Evolutionary conservation across 805 yeast species (phyloP).

Genomic region (Pichia phayaonensis): DNA sequence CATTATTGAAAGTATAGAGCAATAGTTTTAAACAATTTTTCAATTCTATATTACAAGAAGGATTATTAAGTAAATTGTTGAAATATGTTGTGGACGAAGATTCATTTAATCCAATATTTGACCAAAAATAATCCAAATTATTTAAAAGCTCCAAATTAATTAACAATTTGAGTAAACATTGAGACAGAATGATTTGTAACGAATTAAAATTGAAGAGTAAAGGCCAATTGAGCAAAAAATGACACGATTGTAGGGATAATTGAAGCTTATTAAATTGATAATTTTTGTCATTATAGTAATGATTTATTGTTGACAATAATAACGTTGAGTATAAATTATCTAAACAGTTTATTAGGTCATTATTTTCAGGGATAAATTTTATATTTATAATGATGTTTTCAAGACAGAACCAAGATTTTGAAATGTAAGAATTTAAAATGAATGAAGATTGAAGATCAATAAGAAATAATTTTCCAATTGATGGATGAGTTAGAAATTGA

Average conservation of each 20-base stretch:
- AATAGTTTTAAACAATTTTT: conserved; percentile 16
- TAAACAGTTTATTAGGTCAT: conserved; percentile 11
- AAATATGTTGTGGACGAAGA: conserved; percentile 8
- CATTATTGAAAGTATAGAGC: background rate
- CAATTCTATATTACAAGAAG: conserved; percentile 15
- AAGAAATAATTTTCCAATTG: conserved; percentile 15
- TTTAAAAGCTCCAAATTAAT: conserved; percentile 13
- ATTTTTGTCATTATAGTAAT: conserved; percentile 15
- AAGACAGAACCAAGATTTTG: conserved; percentile 28
- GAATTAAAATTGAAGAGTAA: conserved; percentile 18
- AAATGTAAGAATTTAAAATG: conserved; percentile 20
- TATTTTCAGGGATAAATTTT: conserved; percentile 13
- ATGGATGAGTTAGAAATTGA: conserved; percentile 21
- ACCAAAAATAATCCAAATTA: conserved; percentile 18
- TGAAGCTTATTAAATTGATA: conserved; percentile 15
- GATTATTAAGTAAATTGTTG: conserved; percentile 2
- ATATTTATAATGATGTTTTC: conserved; percentile 24
- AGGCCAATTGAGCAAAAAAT: conserved; percentile 25
- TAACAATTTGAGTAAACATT: conserved; percentile 20
- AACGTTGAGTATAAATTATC: conserved; percentile 25
- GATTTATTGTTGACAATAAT: conserved; percentile 15
- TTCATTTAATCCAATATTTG: conserved; percentile 14
- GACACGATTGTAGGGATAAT: conserved; percentile 16
- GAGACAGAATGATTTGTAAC: conserved; percentile 22
- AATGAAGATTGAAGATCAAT: conserved; percentile 17